Evolutionary conservation across 1,284 basidiomycete species (phyloP), one percentile per base, ranked within the genome.

Genomic region (Trametes versicolor): DNA sequence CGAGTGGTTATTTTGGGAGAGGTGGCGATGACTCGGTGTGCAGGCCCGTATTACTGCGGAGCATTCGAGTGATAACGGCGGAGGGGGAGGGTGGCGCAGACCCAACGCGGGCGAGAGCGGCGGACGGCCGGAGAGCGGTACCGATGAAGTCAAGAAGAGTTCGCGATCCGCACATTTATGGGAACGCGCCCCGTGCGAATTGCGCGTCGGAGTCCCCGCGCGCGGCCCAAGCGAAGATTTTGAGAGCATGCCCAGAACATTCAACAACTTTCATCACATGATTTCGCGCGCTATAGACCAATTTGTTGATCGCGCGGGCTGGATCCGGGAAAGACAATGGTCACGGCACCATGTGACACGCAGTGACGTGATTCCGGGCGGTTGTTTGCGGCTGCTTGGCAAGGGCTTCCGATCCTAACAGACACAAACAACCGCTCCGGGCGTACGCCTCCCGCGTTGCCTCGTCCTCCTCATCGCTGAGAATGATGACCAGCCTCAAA

Each of bases 361-460:
- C 17, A 19, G 47, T 59, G 48, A 50, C 29, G 15, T 2, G 23
- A 2, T 48, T 21, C 23, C 17, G 17, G 36, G 57, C 57, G 57
- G 47, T 59, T 59, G 57, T 59, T 59, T 59, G 51, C 6, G 59
- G 51, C 51, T 60, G 25, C 10, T 60, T 53, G 51, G 59, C 59
- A 39, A 29, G n/a, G 32, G 59, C 59, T 41, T 60, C 51, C 37
- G 59, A 39, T 19, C 6, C 43, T 54, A 60, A 59, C 57, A 59
- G 1, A 25, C 48, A 19, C 57, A 59, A 59, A 59, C 48, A 59
- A 27, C 53, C 10, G 15, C 36, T 4, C 25, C 29, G 29, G 29
- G 29, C 4, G 29, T 4, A 32, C 29, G 29, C 29, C 29, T 32
- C 8, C 29, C 29, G 29, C 8, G 29, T 32, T 3, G 3, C 29